Evolutionary conservation across 2,329 filamentous ascomycete species (phyloP), one percentile per base, ranked within the genome.

Genomic region (Trichoderma sp.): DNA sequence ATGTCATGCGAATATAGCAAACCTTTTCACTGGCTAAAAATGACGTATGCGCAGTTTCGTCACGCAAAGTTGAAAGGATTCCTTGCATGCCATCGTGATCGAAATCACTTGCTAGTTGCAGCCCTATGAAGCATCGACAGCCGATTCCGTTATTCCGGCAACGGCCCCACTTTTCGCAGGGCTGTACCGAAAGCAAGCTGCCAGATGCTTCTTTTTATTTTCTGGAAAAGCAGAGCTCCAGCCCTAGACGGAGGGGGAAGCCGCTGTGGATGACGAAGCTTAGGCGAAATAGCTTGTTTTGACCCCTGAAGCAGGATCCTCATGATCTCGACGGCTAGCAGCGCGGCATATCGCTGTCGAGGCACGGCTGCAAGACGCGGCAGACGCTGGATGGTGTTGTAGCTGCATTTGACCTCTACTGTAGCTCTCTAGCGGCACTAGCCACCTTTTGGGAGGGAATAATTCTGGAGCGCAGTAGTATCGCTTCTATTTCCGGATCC

Each of bases 101-200:
- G 19, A 14, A 11, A 35, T 35, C 33, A 35, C 13, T 35, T 35
- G 6, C 4, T 37, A 13, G 21, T 57, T n/a, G 52, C 52, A 37
- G 37, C 27, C 27, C 24, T 29, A 16, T 8, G 21, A 4, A 43
- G 16, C 19, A 14, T 43, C 43, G 64, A 67, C 55, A 59, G 13
- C 64, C 64, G 64, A 67, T 67, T 67, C 64, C 64, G 64, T 52
- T 16, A 52, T 67, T 67, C 64, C 64, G 64, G 53, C 14, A 37
- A 19, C 21, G 31, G 33, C 27, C 59, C 61, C 47, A 49, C 66
- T 24, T 21, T 47, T 16, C 58, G 58, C 29, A 56, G 35, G 7
- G 47, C 14, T 37, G 27, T 43, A 43, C 57, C 65, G 47, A 37
- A n/a, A 4, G 3, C 11, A 43, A 55, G n/a, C 47, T 61, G 47